Evolutionary conservation across 768 basidiomycete species (phyloP), one percentile per base, ranked within the genome.

Genomic region (Suillus sp.): DNA sequence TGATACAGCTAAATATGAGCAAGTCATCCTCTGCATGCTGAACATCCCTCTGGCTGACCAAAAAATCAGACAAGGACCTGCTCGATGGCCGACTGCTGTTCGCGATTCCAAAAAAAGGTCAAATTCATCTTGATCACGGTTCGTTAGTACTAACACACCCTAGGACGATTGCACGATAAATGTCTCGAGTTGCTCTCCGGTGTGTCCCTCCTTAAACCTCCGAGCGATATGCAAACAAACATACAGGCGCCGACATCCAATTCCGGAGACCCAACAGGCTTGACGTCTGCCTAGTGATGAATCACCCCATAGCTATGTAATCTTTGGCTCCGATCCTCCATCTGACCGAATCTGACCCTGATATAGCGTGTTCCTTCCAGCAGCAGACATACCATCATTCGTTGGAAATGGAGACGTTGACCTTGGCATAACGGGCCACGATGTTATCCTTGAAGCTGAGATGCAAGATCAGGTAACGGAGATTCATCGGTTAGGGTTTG

Each of bases 51-150:
- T 30, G 22, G 38, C 53, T 64, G 25, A 57, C 35, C n/a, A 25
- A 34, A 4, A 3, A 1, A 1, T 25, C 42, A 86, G 88, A 95
- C 74, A 74, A 84, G n/a, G 92, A 95, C 67, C 78, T 88, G 22
- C 83, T 99, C 60, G 84, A 93, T 65, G 95, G 93, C 54, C 86
- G 95, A 48, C 72, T 96, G 65, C 81, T 99, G 43, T 96, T 99
- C 69, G 96, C 96, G 10, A 93, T 99, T 69, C 96, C 96, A 2
- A 99, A 99, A 82, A 99, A 99, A 86, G 96, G 96, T 89, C 66
- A 54, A 67, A 69, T 43, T 45, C 25, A 0, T 30, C n/a, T 61
- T 65, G 50, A 60, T 66, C 47, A 30, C 43, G 13, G 35, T 58
- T 59, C 54, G 34, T n/a, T n/a, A 57, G 32, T 18, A 11, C 42